These are phyloP conservation scores for Aureobasidium sp. DNA, from an alignment of 2,329 filamentous ascomycete genomes.

Conservation along the genomic window DNA sequence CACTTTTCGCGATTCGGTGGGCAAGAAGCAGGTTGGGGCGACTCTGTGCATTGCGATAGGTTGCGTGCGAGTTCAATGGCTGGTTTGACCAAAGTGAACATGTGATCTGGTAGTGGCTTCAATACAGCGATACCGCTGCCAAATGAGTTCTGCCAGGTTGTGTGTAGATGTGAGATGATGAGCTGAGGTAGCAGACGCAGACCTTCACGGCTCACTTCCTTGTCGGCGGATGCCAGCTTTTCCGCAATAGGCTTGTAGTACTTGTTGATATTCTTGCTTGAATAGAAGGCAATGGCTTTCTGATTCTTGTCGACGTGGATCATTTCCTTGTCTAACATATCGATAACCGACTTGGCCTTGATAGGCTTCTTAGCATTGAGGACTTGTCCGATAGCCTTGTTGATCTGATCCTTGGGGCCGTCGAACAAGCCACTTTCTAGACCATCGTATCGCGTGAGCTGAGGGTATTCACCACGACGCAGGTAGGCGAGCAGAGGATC, in stretches of 20 bases:
- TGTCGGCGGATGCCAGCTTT: slow-evolving; percentile 54
- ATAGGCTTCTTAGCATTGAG: slow-evolving; percentile 60
- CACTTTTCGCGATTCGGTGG: slow-evolving; percentile 85
- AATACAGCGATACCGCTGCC: slow-evolving; percentile 80
- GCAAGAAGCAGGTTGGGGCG: slow-evolving; percentile 79
- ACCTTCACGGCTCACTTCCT: slow-evolving; percentile 61
- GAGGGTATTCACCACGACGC: slow-evolving; percentile 78
- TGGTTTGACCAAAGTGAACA: slow-evolving; percentile 74
- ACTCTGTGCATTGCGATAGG: slow-evolving; percentile 78
- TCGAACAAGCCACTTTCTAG: slow-evolving; percentile 78
- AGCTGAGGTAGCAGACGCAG: slow-evolving; percentile 74
- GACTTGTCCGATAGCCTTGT: slow-evolving; percentile 46
- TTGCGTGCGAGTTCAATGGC: slow-evolving; percentile 78
- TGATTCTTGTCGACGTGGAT: slow-evolving; percentile 73
- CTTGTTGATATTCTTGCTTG: slow-evolving; percentile 63
- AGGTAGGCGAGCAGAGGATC: slow-evolving; percentile 78
- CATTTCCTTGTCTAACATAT: slow-evolving; percentile 63
- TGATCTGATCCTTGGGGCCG: slow-evolving; percentile 64
- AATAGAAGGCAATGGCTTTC: slow-evolving; percentile 82
- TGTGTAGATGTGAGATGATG: slow-evolving; percentile 87
- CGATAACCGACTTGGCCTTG: slow-evolving; percentile 68
- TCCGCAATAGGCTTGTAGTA: slow-evolving; percentile 75
- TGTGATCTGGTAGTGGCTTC: slow-evolving; percentile 81
- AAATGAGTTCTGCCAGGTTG: slow-evolving; percentile 85
- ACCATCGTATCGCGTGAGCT: slow-evolving; percentile 77